These are phyloP conservation scores for Oropetium thomaeum DNA, from an alignment of 176 grass and related monocot species.

Conservation along the genomic window DNA sequence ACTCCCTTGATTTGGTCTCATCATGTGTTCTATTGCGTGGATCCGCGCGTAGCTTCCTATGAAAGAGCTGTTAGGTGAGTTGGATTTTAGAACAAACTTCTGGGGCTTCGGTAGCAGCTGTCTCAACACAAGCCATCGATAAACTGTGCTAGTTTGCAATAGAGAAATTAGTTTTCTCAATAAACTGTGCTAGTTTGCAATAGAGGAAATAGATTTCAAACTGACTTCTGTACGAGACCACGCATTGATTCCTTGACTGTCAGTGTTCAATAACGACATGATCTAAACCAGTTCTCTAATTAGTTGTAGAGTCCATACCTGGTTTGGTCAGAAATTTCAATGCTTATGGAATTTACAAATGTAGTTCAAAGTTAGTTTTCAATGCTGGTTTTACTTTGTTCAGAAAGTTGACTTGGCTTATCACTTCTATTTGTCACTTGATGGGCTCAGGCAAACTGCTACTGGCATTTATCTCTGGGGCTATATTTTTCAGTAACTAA, in stretches of 20 bases:
- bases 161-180: not conserved
- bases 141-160: not conserved
- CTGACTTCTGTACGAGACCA: not conserved
- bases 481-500: not conserved
- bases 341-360: not conserved
- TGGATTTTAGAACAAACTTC: constrained; percentile 8
- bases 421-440: not conserved
- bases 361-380: not conserved
- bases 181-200: not conserved
- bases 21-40: not conserved
- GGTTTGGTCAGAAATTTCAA: not conserved
- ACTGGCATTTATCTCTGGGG: not conserved
- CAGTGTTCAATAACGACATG: not conserved
- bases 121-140: not conserved
- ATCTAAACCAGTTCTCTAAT: not conserved
- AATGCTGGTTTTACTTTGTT: not conserved
- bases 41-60: not conserved
- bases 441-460: constrained; percentile 6
- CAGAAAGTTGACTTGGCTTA: not conserved
- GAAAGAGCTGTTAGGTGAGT: not conserved
- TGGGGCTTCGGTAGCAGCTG: not conserved
- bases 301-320: not conserved
- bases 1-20: not conserved
- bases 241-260: constrained; percentile 8
- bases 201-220: not conserved